Base-by-base conservation (phyloP, 176 grass and related monocot genomes). In the Carex myosuroides region DNA sequence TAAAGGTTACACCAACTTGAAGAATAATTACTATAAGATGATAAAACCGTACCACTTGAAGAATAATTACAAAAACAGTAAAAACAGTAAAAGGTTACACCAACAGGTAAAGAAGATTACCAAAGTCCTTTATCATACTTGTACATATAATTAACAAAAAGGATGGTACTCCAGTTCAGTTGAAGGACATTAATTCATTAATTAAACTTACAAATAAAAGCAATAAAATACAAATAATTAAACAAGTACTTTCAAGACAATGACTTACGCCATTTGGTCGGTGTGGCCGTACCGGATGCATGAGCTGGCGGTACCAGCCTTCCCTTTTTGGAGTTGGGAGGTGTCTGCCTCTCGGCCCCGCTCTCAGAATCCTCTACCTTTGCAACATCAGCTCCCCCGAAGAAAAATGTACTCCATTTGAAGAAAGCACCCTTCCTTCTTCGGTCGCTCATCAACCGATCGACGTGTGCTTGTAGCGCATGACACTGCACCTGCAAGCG, bases 401-500 rank as follows among this genome's bases (percentile, higher is more conserved):
- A 98, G 84, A 88, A 90, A 78, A 98, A 90, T 79, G 90, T 83
- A 71, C 87, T 92, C 95, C 95, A 97, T 46, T 84, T 91, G 79
- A 94, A 96, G 87, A 96, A 92, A 7, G 88, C 83, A 33, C 82
- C 88, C 84, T 88, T 88, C 62, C 87, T 86, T 78, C 89, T 85
- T 89, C 90, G 88, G 20, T 91, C 88, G 1, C 84, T 69, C 59
- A 50, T 66, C 52, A 99, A 76, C 85, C 88, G 86, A 59, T 95
- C 96, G 60, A 99, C 74, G 64, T 99, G 96, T 0, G 88, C 89
- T 50, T 99, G 96, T 74, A 95, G 81, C 14, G 89, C 96, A 52
- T 88, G 84, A 86, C 91, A 99, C 77, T 95, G 96, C 65, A 90
- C 85, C 79, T 95, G 96, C 59, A 99, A 91, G 65, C 90, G 88